A percentile compares a stretch with the other conserved stretches of the same genome.
Evolutionary conservation across 371 early-diverging fungal genomes (phyloP).

Genomic region (Coemansia sp.): DNA sequence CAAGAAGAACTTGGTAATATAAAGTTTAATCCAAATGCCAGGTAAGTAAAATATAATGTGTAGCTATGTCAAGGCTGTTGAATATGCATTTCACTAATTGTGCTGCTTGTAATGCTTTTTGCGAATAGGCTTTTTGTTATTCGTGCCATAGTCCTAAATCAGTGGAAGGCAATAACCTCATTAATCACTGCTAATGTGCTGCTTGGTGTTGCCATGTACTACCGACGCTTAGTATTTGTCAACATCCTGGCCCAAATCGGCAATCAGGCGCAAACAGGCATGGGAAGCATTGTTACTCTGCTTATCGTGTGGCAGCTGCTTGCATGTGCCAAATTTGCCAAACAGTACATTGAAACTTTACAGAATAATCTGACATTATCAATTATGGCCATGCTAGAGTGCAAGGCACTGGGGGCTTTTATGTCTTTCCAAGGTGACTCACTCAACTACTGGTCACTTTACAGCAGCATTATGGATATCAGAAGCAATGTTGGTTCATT

Average conservation of each 20-base stretch:
- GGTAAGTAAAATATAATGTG: neutral
- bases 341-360: neutral
- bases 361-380: neutral
- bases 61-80: neutral
- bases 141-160: neutral
- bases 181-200: neutral
- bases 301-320: neutral
- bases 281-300: neutral
- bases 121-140: neutral
- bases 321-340: neutral
- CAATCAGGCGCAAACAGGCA: neutral
- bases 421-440: neutral
- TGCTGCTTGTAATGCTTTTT: neutral
- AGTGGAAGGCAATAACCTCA: neutral
- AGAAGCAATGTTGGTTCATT: neutral
- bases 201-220: neutral
- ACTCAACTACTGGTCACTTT: neutral
- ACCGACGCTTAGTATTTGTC: neutral
- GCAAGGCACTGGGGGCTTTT: neutral
- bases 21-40: neutral
- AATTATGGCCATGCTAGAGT: neutral
- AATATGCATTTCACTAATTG: neutral
- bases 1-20: neutral
- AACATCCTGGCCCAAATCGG: neutral
- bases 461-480: neutral